These are phyloP conservation scores for Zygnema cylindricum DNA, from an alignment of 139 green algal species.

Conservation along the genomic window DNA sequence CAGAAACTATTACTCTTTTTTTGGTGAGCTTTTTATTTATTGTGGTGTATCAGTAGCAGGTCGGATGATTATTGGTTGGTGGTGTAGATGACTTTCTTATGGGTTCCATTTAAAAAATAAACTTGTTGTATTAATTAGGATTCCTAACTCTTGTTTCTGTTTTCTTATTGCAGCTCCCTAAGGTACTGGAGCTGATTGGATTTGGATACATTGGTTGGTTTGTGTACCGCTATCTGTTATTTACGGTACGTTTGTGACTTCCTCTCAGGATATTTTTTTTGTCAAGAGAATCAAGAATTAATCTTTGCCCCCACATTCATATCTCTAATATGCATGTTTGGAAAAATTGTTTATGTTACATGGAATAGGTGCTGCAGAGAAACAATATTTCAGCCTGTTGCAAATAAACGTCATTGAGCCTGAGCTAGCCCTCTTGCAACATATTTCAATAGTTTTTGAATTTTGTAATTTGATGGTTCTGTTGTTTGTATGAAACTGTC, in stretches of 20 bases:
- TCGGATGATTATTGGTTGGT: too few species aligned
- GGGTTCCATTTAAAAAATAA: slow-evolving; percentile 7
- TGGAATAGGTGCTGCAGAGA: too few species aligned
- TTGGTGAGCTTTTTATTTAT: too few species aligned
- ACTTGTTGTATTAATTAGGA: not conserved
- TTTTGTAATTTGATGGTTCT: not conserved
- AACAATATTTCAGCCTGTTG: too few species aligned
- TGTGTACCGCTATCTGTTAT: slow-evolving; percentile 98
- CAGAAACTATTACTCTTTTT: too few species aligned
- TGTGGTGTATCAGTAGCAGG: too few species aligned
- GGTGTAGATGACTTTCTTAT: not conserved
- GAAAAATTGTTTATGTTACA: too few species aligned
- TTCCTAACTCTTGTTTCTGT: slow-evolving; percentile 19
- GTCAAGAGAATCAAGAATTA: too few species aligned
- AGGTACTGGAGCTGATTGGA: slow-evolving; percentile 96
- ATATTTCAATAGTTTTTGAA: not conserved
- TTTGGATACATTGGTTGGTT: slow-evolving; percentile 97
- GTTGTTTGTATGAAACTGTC: not conserved
- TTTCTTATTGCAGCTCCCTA: slow-evolving; percentile 78
- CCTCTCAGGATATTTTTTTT: too few species aligned
- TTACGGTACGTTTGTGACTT: slow-evolving; percentile 83
- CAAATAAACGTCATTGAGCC: too few species aligned
- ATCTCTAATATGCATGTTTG: too few species aligned
- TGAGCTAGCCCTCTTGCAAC: not conserved
- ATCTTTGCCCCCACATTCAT: too few species aligned